Evolutionary conservation across 768 basidiomycete species (phyloP).

Genomic region (Termitomyces sp.): DNA sequence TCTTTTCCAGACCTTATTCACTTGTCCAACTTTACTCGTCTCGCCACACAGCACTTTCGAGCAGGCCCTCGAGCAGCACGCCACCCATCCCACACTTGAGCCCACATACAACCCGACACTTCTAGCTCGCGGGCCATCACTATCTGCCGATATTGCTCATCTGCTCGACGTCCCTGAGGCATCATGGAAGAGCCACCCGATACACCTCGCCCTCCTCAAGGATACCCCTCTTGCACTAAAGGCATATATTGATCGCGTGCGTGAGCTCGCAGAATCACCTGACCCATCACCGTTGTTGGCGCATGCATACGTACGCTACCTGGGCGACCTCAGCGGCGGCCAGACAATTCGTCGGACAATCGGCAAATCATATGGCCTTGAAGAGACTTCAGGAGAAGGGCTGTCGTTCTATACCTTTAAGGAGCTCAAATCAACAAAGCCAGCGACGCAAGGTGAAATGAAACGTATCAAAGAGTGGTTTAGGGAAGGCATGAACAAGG

Average conservation of each 20-base stretch:
- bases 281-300: slow-evolving; percentile 57
- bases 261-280: slow-evolving; percentile 33
- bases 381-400: slow-evolving; percentile 45
- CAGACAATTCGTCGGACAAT: slow-evolving; percentile 60
- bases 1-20: background rate
- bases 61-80: slow-evolving; percentile 50
- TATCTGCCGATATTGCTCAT: slow-evolving; percentile 64
- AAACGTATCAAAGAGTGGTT: slow-evolving; percentile 73
- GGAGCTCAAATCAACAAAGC: slow-evolving; percentile 40
- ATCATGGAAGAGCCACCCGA: slow-evolving; percentile 52
- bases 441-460: slow-evolving; percentile 52
- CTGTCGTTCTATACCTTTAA: slow-evolving; percentile 66
- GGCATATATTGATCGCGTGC: slow-evolving; percentile 50
- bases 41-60: slow-evolving; percentile 43
- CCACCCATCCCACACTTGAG: slow-evolving; percentile 54
- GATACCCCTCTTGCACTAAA: slow-evolving; percentile 42
- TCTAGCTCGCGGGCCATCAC: slow-evolving; percentile 51
- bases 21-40: background rate
- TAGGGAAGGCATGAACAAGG: slow-evolving; percentile 47
- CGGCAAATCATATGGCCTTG: slow-evolving; percentile 62
- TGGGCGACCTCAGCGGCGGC: slow-evolving; percentile 77
- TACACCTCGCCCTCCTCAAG: slow-evolving; percentile 39
- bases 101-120: slow-evolving; percentile 68
- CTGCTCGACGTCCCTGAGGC: slow-evolving; percentile 46
- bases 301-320: slow-evolving; percentile 79